Conservation (phyloP, 1,284 basidiomycete genomes). For the Fomitopsis betulina region DNA sequence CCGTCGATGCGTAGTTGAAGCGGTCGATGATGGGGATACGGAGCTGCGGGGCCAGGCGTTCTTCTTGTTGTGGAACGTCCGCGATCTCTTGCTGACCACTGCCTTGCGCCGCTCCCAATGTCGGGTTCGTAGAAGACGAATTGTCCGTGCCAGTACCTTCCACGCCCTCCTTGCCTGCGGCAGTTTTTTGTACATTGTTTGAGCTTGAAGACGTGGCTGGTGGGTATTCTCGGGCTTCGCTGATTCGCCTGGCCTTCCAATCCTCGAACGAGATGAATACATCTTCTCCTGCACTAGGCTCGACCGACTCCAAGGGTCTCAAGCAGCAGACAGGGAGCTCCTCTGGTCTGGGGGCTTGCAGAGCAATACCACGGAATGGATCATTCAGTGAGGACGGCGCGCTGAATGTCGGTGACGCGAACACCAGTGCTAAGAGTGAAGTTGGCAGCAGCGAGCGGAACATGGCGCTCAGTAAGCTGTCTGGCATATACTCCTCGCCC, state of each 20-base stretch:
- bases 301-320: slow-evolving; percentile 44
- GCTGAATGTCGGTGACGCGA: slow-evolving; percentile 35
- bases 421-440: slow-evolving; percentile 36
- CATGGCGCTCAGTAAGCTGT: no score
- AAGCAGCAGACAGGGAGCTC: slow-evolving; percentile 66
- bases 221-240: slow-evolving; percentile 23
- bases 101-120: not conserved
- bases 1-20: slow-evolving; percentile 92
- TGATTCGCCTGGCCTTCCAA: slow-evolving; percentile 74
- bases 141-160: slow-evolving; percentile 7
- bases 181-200: slow-evolving; percentile 7
- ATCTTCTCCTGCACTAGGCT: slow-evolving; percentile 51
- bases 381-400: slow-evolving; percentile 47
- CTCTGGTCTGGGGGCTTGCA: slow-evolving; percentile 40
- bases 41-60: slow-evolving; percentile 52
- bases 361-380: slow-evolving; percentile 52
- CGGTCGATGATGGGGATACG: slow-evolving; percentile 68
- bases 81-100: slow-evolving; percentile 9
- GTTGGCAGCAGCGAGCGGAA: slow-evolving; percentile 22
- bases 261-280: slow-evolving; percentile 83
- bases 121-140: slow-evolving; percentile 1
- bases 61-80: slow-evolving; percentile 13
- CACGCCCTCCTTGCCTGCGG: slow-evolving; percentile 11
- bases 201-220: slow-evolving; percentile 12
- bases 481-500: not conserved